These are phyloP conservation scores for Nitzschia putrida DNA, from an alignment of 108 stramenopile genomes.

Conservation along the genomic window DNA sequence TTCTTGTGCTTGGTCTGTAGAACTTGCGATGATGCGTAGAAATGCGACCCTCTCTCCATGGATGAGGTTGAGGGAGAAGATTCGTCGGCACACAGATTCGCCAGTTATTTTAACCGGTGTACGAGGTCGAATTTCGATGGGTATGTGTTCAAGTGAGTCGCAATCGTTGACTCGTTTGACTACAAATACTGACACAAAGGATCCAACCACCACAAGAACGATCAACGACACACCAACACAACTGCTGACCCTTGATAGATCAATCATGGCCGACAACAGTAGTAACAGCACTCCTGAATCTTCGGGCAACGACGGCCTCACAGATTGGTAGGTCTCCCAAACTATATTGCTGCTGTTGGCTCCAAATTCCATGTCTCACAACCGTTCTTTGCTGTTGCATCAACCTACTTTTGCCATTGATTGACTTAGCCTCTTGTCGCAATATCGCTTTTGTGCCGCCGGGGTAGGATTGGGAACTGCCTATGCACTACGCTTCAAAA, in stretches of 20 bases:
- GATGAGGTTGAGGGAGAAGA: no score
- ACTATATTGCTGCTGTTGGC: background rate
- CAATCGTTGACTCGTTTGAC: background rate
- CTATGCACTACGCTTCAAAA: constrained; percentile 38
- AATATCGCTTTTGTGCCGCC: constrained; percentile 37
- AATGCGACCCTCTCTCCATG: no score
- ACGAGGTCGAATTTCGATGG: no score
- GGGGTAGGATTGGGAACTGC: constrained; percentile 44
- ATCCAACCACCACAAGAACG: background rate
- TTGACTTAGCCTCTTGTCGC: constrained; percentile 28
- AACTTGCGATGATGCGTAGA: no score
- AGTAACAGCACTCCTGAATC: background rate
- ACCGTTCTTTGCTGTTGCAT: background rate
- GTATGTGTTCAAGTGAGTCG: background rate
- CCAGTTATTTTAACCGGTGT: no score
- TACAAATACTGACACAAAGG: background rate
- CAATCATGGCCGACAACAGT: background rate
- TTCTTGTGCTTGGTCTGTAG: no score
- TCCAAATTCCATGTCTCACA: no score
- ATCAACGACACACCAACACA: background rate
- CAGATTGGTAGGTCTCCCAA: background rate
- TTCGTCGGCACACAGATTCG: no score
- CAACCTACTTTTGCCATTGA: background rate
- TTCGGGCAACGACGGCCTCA: background rate
- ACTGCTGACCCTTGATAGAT: background rate